Evolutionary conservation across 257 asterid genomes (phyloP), one percentile per base, ranked within the genome.

Genomic region (Nicotiana paniculata): DNA sequence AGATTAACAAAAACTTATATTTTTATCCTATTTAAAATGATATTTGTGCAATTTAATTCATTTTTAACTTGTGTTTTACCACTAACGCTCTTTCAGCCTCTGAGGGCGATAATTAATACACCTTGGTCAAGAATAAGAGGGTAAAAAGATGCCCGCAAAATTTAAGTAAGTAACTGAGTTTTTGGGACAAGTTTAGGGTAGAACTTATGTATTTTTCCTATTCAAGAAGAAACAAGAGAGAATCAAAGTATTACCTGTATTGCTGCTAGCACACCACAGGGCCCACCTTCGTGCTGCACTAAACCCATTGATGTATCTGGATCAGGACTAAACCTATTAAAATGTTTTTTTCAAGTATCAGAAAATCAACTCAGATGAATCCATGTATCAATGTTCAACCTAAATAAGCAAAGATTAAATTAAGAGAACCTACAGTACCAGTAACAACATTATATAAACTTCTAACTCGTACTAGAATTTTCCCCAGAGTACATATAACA

Each of bases 241-340:
- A 85, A 82, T 80, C 78, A 85, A 86, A 84, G 35, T 54, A 51
- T 89, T 92, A 94, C 99, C 88, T 96, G 99, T 88, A 96, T 90
- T 67, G 99, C 97, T 69, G 99, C 99, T 87, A 96, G 86, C 72
- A 96, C 99, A 39, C 99, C 98, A 87, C 99, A 96, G 33, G 99
- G 99, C 81, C 99, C 99, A 80, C 99, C 99, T 86, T 96, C 99
- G 84, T 94, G 99, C 91, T 96, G 99, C 84, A 96, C 99, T 51
- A 96, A 88, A 81, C 99, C 99, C 95, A 96, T 92, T 62, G 92
- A 96, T 84, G 99, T 96, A 86, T 94, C 98, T 59, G 91, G 93
- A 90, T 94, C 98, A 84, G 90, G 86, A 85, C 99, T 96, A 84
- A 93, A 94, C 92, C 99, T 96, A 91, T 83, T 83, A 88, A 46